Base-by-base conservation (phyloP, 2,329 filamentous ascomycete genomes). In the Balansia obtecta region DNA sequence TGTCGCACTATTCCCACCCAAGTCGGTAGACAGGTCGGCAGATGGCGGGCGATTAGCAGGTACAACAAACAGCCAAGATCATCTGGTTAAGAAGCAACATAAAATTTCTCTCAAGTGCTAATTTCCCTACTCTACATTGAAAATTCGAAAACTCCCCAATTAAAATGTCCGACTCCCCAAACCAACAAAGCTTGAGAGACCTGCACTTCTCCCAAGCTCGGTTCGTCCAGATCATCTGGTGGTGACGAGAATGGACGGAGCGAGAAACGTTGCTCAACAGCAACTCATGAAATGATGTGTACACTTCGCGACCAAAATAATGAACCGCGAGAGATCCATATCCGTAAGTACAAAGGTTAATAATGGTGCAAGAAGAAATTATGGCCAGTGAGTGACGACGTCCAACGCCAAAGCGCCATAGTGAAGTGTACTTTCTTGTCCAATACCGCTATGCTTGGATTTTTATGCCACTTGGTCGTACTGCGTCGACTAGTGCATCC, bases 151-250 rank as follows among this genome's bases (percentile, higher is more conserved):
- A 32, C 48, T 15, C 37, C 39, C 32, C 13, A 22, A 46, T 12
- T 18, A 27, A 40, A 33, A 48, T 48, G 13, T n/a, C 22, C 30
- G 41, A 41, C 30, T 41, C 15, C 44, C 32, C 8, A n/a, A 11
- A 15, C 20, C 44, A 16, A 11, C 27, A 34, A 33, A 41, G n/a
- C 33, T 22, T 38, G 50, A 43, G 50, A 64, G 64, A 63, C 58
- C 63, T 66, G 63, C 63, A 66, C 63, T 63, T 63, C 63, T 59
- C 59, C 53, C 46, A 32, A 48, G 48, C 52, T 49, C 53, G 49
- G 46, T 34, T 44, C 9, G 18, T 42, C 30, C 50, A 27, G 13
- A 9, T 2, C 12, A 12, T 47, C 45, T 12, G 27, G 16, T 44
- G 15, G 18, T 45, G 37, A 27, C 45, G 18, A 37, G 13, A 22